These are phyloP conservation scores for Phaffomyces thermotolerans DNA, from an alignment of 805 yeast genomes.

Conservation along the genomic window DNA sequence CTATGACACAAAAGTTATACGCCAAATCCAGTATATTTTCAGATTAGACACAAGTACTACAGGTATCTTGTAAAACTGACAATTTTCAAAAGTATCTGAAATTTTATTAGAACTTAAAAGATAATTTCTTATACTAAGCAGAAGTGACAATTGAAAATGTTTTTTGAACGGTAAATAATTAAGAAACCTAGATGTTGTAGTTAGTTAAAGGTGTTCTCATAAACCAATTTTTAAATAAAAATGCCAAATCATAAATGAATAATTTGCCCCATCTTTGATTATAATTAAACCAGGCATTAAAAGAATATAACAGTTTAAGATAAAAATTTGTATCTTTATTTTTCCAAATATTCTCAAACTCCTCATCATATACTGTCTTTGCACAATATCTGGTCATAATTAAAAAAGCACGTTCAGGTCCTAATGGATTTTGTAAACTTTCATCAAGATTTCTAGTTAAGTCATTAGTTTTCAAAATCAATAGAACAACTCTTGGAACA, in stretches of 20 bases:
- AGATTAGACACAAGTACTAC: too few relatives aligned
- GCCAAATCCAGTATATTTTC: too few relatives aligned
- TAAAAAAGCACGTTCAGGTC: conserved; percentile 79
- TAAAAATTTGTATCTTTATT: not conserved
- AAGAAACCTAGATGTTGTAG: too few relatives aligned
- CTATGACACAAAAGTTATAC: too few relatives aligned
- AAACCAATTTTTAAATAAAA: conserved; percentile 10
- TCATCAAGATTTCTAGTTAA: conserved; percentile 87
- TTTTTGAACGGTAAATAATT: too few relatives aligned
- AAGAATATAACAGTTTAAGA: conserved; percentile 17
- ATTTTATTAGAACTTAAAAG: too few relatives aligned
- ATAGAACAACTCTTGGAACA: conserved; percentile 79
- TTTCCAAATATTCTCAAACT: conserved; percentile 29
- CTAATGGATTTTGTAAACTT: conserved; percentile 69
- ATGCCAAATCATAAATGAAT: conserved; percentile 13
- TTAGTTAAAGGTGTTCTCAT: too few relatives aligned
- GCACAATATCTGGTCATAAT: conserved; percentile 92
- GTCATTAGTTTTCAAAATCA: conserved; percentile 91
- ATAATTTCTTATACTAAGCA: too few relatives aligned
- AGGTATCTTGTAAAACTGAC: too few relatives aligned
- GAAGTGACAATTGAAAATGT: too few relatives aligned
- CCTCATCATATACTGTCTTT: conserved; percentile 64
- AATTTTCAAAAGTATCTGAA: too few relatives aligned
- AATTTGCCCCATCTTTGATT: conserved; percentile 12
- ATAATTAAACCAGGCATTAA: conserved; percentile 20